These are phyloP conservation scores for Tetradesmus lagerheimii DNA, from an alignment of 139 green algal species.

Conservation along the genomic window DNA sequence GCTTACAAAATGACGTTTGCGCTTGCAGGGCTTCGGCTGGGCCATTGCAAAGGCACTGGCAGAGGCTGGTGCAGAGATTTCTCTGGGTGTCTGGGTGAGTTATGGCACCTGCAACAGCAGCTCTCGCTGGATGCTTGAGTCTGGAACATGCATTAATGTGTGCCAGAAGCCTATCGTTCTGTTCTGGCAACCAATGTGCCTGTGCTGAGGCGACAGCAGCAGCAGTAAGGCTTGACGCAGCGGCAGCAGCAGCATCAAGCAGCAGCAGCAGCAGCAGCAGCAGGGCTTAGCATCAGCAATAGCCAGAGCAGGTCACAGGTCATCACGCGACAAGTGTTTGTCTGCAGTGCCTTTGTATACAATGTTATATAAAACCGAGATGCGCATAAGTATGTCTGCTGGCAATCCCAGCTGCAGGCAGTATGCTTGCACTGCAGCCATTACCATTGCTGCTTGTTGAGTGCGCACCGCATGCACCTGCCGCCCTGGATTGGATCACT, in stretches of 20 bases:
- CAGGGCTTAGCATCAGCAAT: neutral
- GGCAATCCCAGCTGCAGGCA: neutral
- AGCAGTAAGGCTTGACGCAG: neutral
- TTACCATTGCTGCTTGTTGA: neutral
- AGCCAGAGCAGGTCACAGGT: neutral
- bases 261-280: neutral
- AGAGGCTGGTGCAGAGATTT: constrained; percentile 96
- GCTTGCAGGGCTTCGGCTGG: constrained; percentile 92
- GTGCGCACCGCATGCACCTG: no score
- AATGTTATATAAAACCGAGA: no score
- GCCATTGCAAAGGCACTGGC: constrained; percentile 96
- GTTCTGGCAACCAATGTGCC: neutral
- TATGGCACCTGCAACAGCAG: neutral
- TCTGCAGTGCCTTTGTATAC: no score
- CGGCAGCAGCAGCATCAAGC: neutral
- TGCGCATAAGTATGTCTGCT: no score
- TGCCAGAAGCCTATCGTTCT: neutral
- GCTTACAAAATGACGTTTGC: neutral
- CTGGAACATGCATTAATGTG: neutral
- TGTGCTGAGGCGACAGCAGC: neutral
- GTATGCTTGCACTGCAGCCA: neutral
- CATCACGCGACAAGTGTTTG: no score
- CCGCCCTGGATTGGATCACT: no score
- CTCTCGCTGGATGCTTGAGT: neutral
- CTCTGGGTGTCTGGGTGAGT: constrained; percentile 97